phyloP scores from a whole-genome alignment of 441 rosid genomes.

The Flueggea neowawraea region DNA sequence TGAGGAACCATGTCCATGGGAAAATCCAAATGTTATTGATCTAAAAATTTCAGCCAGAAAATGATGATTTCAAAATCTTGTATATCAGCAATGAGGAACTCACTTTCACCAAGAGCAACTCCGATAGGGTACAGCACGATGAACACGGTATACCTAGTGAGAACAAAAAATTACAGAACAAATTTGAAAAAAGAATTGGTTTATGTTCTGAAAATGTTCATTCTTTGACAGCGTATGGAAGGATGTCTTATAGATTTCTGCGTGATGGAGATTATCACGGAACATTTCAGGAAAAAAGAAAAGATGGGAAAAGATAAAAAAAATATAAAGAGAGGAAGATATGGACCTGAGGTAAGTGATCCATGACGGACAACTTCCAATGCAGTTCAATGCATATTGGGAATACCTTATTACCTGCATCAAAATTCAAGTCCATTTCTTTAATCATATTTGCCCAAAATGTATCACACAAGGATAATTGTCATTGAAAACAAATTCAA shows the following conservation, averaged over 20 bases:
- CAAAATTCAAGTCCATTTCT: conserved; percentile 15
- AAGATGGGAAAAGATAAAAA: not conserved
- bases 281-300: not conserved
- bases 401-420: conserved; percentile 72
- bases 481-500: no score
- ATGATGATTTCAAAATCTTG: not conserved
- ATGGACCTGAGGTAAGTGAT: conserved; percentile 69
- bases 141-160: conserved; percentile 72
- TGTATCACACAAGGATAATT: not conserved
- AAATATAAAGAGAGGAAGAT: not conserved
- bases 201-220: not conserved
- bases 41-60: not conserved
- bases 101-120: conserved; percentile 70
- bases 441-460: conserved; percentile 3
- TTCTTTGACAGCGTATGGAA: no score
- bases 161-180: not conserved
- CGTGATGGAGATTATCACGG: no score
- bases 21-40: not conserved
- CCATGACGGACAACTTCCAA: conserved; percentile 60
- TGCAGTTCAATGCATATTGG: conserved; percentile 58
- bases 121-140: conserved; percentile 70
- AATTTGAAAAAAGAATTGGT: not conserved
- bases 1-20: not conserved
- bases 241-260: no score
- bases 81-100: conserved; percentile 28